Percentiles rank a stretch among this genome's conserved stretches.
These are phyloP conservation scores for Cyberlindnera subsufficiens DNA, from an alignment of 805 yeast genomes.

Conservation along the genomic window DNA sequence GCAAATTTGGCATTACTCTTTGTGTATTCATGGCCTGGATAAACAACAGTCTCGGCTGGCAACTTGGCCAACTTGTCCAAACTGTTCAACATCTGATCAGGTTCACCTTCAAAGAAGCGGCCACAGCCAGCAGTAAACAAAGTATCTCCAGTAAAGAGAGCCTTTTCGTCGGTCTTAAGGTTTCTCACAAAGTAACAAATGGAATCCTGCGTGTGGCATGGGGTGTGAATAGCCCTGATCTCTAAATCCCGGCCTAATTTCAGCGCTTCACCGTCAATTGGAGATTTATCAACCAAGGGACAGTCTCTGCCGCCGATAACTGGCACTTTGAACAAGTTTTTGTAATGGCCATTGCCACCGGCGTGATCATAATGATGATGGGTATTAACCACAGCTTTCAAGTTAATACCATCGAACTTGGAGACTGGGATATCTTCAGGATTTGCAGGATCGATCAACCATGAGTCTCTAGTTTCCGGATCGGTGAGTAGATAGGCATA, in stretches of 20 bases:
- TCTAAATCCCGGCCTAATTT: constrained; percentile 58
- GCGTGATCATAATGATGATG: constrained; percentile 97
- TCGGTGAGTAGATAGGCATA: constrained; percentile 78
- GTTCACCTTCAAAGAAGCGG: constrained; percentile 89
- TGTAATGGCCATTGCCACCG: constrained; percentile 60
- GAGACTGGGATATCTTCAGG: constrained; percentile 59
- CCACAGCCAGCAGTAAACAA: constrained; percentile 94
- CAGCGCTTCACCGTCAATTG: constrained; percentile 55
- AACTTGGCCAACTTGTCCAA: constrained; percentile 55
- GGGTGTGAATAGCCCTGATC: constrained; percentile 84
- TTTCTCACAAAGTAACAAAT: constrained; percentile 81
- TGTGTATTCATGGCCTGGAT: constrained; percentile 97
- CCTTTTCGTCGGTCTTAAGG: constrained; percentile 48
- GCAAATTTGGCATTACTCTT: constrained; percentile 75
- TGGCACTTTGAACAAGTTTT: constrained; percentile 37
- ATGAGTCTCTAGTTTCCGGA: constrained; percentile 56
- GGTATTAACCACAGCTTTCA: constrained; percentile 82
- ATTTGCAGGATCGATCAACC: constrained; percentile 91
- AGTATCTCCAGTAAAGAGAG: constrained; percentile 94
- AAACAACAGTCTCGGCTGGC: constrained; percentile 68
- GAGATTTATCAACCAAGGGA: constrained; percentile 66
- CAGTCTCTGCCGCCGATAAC: constrained; percentile 83
- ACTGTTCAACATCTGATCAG: constrained; percentile 71
- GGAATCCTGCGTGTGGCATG: constrained; percentile 97
- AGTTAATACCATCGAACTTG: constrained; percentile 34